These are phyloP conservation scores for Microsporum ferrugineum DNA, from an alignment of 2,329 filamentous ascomycete species.

Conservation along the genomic window DNA sequence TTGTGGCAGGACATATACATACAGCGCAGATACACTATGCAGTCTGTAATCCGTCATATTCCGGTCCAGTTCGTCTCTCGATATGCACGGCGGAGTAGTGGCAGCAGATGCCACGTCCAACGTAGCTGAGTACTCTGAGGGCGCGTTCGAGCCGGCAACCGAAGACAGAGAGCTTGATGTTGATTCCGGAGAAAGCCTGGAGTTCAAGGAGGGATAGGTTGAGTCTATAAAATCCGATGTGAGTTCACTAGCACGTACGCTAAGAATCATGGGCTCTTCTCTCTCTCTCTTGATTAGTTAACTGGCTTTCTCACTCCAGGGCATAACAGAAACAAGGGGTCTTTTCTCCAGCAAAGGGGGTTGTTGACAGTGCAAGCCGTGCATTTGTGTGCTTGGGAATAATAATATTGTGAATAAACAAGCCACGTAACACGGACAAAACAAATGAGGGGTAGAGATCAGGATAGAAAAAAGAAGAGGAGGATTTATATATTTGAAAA, in stretches of 20 bases:
- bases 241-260: conserved; percentile 42
- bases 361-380: conserved; percentile 11
- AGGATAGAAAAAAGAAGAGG: background rate
- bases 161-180: conserved; percentile 34
- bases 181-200: conserved; percentile 41
- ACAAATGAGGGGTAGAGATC: conserved; percentile 4
- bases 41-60: conserved; percentile 30
- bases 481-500: conserved; percentile 1
- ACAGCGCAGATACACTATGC: conserved; percentile 31
- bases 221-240: conserved; percentile 44
- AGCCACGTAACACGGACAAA: conserved; percentile 7
- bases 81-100: background rate
- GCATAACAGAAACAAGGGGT: background rate
- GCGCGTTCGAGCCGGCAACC: conserved; percentile 28
- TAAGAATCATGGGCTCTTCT: conserved; percentile 21
- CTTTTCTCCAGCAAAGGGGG: background rate
- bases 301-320: conserved; percentile 3
- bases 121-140: conserved; percentile 10
- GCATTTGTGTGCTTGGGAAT: conserved; percentile 1
- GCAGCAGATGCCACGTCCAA: background rate
- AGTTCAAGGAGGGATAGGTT: conserved; percentile 43
- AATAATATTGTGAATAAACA: conserved; percentile 6
- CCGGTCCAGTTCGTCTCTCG: conserved; percentile 20
- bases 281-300: background rate
- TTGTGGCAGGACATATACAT: conserved; percentile 16